A percentile compares a stretch with the other conserved stretches of the same genome.
phyloP scores from a whole-genome alignment of 768 basidiomycete species.

The Hericium coralloides region DNA sequence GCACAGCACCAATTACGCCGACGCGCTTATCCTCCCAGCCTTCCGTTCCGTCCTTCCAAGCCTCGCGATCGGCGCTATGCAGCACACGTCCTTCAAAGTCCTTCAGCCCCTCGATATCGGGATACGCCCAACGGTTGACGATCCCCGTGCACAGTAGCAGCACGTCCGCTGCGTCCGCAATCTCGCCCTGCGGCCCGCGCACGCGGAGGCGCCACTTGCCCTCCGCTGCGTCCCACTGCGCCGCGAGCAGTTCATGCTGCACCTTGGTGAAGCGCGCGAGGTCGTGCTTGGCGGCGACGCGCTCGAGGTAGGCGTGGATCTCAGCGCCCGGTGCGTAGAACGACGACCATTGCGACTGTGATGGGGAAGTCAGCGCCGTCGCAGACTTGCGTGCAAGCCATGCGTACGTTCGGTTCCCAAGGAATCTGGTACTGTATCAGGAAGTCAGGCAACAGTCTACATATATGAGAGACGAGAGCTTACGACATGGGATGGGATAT shows the following conservation, averaged over 20 bases:
- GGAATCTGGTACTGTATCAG: not conserved
- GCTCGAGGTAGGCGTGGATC: constrained; percentile 44
- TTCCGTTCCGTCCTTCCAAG: constrained; percentile 37
- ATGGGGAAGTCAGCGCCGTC: constrained; percentile 2
- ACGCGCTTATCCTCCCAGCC: constrained; percentile 45
- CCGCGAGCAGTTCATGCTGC: constrained; percentile 24
- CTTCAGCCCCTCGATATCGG: constrained; percentile 48
- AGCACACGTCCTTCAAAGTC: constrained; percentile 47
- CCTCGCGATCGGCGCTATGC: constrained; percentile 42
- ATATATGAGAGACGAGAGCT: not conserved
- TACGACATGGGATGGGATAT: constrained; percentile 1
- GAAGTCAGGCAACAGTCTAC: not conserved
- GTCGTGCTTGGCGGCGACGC: constrained; percentile 46
- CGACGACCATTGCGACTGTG: constrained; percentile 8
- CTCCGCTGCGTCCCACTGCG: not conserved
- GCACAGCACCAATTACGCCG: constrained; percentile 50
- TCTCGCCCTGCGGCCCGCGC: constrained; percentile 1
- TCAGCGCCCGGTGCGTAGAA: constrained; percentile 22
- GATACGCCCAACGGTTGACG: constrained; percentile 58
- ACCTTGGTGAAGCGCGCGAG: constrained; percentile 45
- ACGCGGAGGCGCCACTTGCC: constrained; percentile 2
- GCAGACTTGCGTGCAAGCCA: not conserved
- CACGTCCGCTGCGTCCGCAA: constrained; percentile 48
- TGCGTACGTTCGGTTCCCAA: not conserved
- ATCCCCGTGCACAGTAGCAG: constrained; percentile 47